Percentiles rank a stretch among this genome's conserved stretches.
Evolutionary conservation across 2,329 filamentous ascomycete genomes (phyloP).

Genomic region (Cladosporium oxysporum): DNA sequence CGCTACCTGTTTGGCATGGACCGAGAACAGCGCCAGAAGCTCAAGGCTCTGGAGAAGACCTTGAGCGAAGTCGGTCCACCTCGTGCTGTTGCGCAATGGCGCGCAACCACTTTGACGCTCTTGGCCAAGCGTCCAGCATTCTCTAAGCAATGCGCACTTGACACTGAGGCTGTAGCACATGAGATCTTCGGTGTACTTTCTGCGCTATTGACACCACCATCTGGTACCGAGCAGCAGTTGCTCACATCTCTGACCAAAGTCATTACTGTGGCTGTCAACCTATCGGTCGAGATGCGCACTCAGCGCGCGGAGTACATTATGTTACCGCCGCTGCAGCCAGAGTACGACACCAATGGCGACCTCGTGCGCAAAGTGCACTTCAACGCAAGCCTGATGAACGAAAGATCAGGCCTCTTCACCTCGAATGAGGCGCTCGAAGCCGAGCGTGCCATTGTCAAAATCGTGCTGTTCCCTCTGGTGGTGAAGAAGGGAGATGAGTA

Average conservation of each 20-base stretch:
- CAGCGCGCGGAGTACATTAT: constrained; percentile 98
- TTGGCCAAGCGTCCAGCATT: constrained; percentile 81
- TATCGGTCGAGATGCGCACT: constrained; percentile 95
- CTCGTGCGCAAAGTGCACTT: constrained; percentile 84
- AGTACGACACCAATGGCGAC: constrained; percentile 92
- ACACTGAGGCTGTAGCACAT: constrained; percentile 93
- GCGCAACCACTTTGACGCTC: constrained; percentile 88
- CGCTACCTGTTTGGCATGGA: constrained; percentile 99
- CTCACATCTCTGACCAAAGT: constrained; percentile 83
- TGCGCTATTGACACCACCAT: constrained; percentile 82
- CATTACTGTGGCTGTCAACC: constrained; percentile 81
- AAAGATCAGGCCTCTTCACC: constrained; percentile 70
- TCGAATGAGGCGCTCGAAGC: constrained; percentile 81
- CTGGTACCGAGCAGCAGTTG: constrained; percentile 76
- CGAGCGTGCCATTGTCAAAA: constrained; percentile 75
- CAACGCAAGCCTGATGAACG: constrained; percentile 93
- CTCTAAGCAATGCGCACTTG: constrained; percentile 76
- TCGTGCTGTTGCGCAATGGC: constrained; percentile 94
- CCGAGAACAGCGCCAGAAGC: constrained; percentile 92
- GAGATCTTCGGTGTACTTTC: constrained; percentile 84
- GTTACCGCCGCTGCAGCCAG: constrained; percentile 90
- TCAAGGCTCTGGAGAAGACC: constrained; percentile 92
- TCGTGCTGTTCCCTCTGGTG: constrained; percentile 93
- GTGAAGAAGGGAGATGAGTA: constrained; percentile 92
- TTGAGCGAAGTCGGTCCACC: constrained; percentile 83